A percentile compares a stretch with the other conserved stretches of the same genome.
Conservation (phyloP, 768 basidiomycete species). For the Mycena metata region DNA sequence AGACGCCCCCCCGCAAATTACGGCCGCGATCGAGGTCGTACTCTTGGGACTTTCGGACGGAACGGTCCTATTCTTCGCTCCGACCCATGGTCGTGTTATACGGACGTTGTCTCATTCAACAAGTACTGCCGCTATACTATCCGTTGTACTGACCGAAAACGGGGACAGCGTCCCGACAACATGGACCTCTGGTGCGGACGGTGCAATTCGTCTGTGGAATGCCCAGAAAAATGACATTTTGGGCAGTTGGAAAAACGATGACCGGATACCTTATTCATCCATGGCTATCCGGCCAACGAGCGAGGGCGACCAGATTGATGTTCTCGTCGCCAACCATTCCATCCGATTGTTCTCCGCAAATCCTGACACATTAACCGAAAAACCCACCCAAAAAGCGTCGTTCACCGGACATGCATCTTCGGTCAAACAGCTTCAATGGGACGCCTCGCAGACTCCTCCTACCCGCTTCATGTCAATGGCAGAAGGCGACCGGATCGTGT, state of each 20-base stretch:
- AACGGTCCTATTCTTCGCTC: conserved; percentile 71
- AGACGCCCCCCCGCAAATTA: conserved; percentile 42
- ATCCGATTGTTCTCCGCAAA: conserved; percentile 65
- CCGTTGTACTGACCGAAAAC: conserved; percentile 54
- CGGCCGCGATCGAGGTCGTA: conserved; percentile 57
- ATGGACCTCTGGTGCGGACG: conserved; percentile 73
- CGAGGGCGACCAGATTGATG: conserved; percentile 55
- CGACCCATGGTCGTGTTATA: conserved; percentile 67
- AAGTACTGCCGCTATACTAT: conserved; percentile 66
- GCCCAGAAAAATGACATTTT: conserved; percentile 61
- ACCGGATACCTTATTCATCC: conserved; percentile 69
- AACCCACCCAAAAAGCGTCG: conserved; percentile 60
- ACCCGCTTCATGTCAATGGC: conserved; percentile 71
- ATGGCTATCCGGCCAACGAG: conserved; percentile 58
- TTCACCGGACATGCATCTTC: conserved; percentile 79
- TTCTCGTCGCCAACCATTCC: conserved; percentile 72
- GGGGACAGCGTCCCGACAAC: conserved; percentile 50
- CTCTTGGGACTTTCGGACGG: conserved; percentile 75
- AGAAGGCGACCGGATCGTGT: conserved; percentile 72
- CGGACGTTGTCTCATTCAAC: conserved; percentile 68
- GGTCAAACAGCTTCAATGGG: conserved; percentile 67
- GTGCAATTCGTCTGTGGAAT: conserved; percentile 71
- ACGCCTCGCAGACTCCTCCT: conserved; percentile 53
- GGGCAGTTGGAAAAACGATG: conserved; percentile 68
- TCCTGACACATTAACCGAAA: conserved; percentile 51